A percentile compares a stretch with the other conserved stretches of the same genome.
Conservation (phyloP, 148 eudicot species). For the Cornus suecica region DNA sequence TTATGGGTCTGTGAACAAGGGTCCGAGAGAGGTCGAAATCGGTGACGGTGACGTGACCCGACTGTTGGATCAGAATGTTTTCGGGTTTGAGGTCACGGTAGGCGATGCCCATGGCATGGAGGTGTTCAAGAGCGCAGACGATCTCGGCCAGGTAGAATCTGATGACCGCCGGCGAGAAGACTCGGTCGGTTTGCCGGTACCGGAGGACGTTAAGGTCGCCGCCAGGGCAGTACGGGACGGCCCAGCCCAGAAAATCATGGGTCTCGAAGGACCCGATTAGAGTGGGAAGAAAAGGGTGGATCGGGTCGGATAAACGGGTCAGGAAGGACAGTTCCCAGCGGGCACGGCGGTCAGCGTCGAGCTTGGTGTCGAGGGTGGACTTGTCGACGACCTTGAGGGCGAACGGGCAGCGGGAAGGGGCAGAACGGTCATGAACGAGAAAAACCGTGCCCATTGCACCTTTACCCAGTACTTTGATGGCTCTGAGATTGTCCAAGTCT, state of each 20-base stretch:
- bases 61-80: constrained; percentile 54
- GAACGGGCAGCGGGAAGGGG: constrained; percentile 47
- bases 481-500: constrained; percentile 44
- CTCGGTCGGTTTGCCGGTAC: constrained; percentile 47
- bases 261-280: constrained; percentile 51
- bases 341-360: constrained; percentile 61
- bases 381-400: constrained; percentile 68
- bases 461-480: constrained; percentile 70
- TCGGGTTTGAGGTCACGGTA: constrained; percentile 89
- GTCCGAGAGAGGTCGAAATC: constrained; percentile 80
- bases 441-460: constrained; percentile 97
- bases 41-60: constrained; percentile 81
- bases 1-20: constrained; percentile 16
- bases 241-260: constrained; percentile 53
- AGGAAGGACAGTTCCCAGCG: constrained; percentile 64
- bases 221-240: constrained; percentile 70
- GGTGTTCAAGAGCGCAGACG: constrained; percentile 57
- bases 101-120: constrained; percentile 62
- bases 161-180: constrained; percentile 55
- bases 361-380: constrained; percentile 25
- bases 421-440: constrained; percentile 44
- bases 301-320: constrained; percentile 20
- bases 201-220: constrained; percentile 77
- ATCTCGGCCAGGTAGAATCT: constrained; percentile 77
- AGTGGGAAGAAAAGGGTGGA: constrained; percentile 69